A percentile compares a stretch with the other conserved stretches of the same genome.
Evolutionary conservation across 202 grass and related monocot species (phyloP).

Genomic region (Zoysia matrella): DNA sequence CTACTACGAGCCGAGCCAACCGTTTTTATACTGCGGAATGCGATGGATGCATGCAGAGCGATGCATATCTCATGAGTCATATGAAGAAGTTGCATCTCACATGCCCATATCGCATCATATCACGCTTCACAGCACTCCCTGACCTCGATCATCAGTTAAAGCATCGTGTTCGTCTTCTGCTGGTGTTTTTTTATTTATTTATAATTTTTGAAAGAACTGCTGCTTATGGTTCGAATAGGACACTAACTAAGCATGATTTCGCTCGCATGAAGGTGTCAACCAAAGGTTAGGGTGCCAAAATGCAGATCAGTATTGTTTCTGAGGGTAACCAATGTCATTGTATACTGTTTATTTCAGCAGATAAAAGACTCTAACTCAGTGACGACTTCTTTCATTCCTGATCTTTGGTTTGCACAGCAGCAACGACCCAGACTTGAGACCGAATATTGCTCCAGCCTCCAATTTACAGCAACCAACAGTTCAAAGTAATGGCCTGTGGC

Average conservation of each 20-base stretch:
- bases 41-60: not conserved
- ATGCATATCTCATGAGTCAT: not conserved
- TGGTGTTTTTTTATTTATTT: too few species aligned
- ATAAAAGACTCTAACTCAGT: not conserved
- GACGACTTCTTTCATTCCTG: constrained; percentile 18
- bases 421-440: not conserved
- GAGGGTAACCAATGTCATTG: too few species aligned
- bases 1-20: constrained; percentile 28
- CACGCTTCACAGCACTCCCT: not conserved
- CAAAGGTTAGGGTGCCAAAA: too few species aligned
- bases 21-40: constrained; percentile 31
- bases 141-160: not conserved
- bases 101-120: constrained; percentile 2
- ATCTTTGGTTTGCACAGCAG: constrained; percentile 5
- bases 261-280: too few species aligned
- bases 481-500: not conserved
- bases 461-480: not conserved
- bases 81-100: not conserved
- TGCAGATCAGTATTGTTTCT: too few species aligned
- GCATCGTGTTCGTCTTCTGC: not conserved
- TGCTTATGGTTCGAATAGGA: too few species aligned
- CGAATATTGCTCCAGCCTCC: not conserved
- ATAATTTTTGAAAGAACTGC: too few species aligned
- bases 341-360: not conserved
- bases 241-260: too few species aligned